Percentiles rank a stretch among this genome's conserved stretches.
Evolutionary conservation across 345 rosid genomes (phyloP).

Genomic region (Bruguiera parviflora): DNA sequence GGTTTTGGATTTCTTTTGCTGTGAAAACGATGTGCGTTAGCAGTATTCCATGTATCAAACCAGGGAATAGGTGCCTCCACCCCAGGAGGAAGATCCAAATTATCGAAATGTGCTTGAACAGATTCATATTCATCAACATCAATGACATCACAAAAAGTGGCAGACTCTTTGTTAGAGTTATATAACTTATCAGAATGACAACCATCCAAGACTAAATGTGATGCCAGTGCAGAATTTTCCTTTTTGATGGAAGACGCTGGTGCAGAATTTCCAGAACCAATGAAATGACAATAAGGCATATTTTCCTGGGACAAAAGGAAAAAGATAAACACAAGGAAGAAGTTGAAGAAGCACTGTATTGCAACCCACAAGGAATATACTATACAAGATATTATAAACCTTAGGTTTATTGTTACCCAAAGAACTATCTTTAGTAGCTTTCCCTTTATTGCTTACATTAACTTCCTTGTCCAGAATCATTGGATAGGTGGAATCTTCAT

Average conservation of each 20-base stretch:
- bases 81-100: constrained; percentile 61
- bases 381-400: constrained; percentile 22
- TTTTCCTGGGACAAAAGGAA: constrained; percentile 9
- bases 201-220: constrained; percentile 35
- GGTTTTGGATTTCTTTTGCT: constrained; percentile 7
- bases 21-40: constrained; percentile 22
- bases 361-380: not conserved
- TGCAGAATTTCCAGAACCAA: constrained; percentile 3
- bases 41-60: constrained; percentile 30
- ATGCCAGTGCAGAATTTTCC: constrained; percentile 27
- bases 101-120: constrained; percentile 70
- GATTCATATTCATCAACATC: constrained; percentile 43
- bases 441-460: constrained; percentile 57
- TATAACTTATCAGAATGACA: constrained; percentile 26
- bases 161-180: constrained; percentile 32
- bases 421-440: constrained; percentile 36
- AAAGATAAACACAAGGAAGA: not conserved
- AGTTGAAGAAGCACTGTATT: not conserved
- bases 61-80: constrained; percentile 76
- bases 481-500: constrained; percentile 44
- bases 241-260: too few species aligned
- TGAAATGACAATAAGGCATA: constrained; percentile 4
- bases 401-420: constrained; percentile 23
- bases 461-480: constrained; percentile 32
- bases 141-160: constrained; percentile 24